Evolutionary conservation across 1,284 basidiomycete genomes (phyloP).

Genomic region (Kalmanozyma brasiliensis): DNA sequence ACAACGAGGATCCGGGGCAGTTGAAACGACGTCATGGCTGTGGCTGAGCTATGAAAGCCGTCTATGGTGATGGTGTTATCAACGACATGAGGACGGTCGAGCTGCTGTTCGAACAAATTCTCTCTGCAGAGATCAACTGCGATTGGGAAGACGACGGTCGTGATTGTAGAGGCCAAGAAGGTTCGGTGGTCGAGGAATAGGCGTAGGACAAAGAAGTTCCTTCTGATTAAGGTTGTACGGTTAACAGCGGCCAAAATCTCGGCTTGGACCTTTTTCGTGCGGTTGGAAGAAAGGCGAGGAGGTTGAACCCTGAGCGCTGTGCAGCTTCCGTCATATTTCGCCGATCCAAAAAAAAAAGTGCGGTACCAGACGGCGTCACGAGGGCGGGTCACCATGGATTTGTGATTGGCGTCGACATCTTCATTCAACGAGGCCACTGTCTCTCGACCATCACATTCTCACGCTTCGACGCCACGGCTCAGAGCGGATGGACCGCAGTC

Average conservation of each 20-base stretch:
- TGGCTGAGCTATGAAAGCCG: background rate
- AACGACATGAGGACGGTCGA: no score
- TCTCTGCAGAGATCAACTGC: no score
- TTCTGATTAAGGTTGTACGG: background rate
- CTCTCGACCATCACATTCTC: background rate
- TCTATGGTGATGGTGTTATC: background rate
- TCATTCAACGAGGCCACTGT: background rate
- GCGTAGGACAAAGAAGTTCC: no score
- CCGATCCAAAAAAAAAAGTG: constrained; percentile 4
- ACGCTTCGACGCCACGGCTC: no score
- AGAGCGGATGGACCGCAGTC: no score
- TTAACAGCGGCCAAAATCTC: background rate
- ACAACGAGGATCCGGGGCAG: constrained; percentile 64
- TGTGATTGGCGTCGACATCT: background rate
- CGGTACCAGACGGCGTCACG: constrained; percentile 5
- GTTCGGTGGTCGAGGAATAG: no score
- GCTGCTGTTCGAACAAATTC: background rate
- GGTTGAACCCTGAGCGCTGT: constrained; percentile 16
- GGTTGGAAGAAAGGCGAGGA: constrained; percentile 30
- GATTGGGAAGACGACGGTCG: no score
- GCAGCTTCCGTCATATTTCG: constrained; percentile 1
- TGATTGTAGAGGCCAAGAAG: no score
- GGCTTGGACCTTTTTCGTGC: constrained; percentile 23
- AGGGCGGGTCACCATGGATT: background rate
- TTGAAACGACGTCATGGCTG: constrained; percentile 18